Percentiles rank a stretch among this genome's conserved stretches.
phyloP scores from a whole-genome alignment of 495 filamentous ascomycete species.

The Hyaloscypha bicolor region DNA sequence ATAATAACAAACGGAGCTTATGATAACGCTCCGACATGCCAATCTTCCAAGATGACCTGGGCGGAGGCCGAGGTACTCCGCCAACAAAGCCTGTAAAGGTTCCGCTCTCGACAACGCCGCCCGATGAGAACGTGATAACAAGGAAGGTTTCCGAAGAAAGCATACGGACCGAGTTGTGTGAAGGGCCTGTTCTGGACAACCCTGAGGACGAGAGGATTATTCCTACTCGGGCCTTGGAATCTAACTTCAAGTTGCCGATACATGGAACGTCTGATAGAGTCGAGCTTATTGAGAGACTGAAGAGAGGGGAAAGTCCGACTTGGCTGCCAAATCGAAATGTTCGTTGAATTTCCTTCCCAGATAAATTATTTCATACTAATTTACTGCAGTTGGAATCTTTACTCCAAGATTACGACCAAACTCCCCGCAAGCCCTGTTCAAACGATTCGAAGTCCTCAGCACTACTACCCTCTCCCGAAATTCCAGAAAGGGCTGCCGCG shows the following conservation, averaged over 20 bases:
- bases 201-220: constrained; percentile 30
- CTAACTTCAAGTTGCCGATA: constrained; percentile 20
- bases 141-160: constrained; percentile 40
- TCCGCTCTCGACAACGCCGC: constrained; percentile 22
- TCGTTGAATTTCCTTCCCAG: constrained; percentile 36
- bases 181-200: constrained; percentile 51
- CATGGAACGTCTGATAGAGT: constrained; percentile 55
- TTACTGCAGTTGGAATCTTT: constrained; percentile 23
- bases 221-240: constrained; percentile 19
- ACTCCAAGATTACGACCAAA: constrained; percentile 25
- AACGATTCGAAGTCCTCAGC: constrained; percentile 14
- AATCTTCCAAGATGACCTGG: constrained; percentile 55
- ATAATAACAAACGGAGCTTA: constrained; percentile 22
- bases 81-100: constrained; percentile 23
- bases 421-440: constrained; percentile 21
- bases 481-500: constrained; percentile 16
- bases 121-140: constrained; percentile 5
- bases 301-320: constrained; percentile 74
- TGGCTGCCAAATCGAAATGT: constrained; percentile 72
- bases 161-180: constrained; percentile 58
- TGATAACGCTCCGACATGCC: constrained; percentile 51
- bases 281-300: constrained; percentile 83
- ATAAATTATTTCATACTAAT: neutral
- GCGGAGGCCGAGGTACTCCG: constrained; percentile 31
- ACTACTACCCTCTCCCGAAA: constrained; percentile 28